Base-by-base conservation (phyloP, 306 rosid genomes). In the Cercis canadensis region DNA sequence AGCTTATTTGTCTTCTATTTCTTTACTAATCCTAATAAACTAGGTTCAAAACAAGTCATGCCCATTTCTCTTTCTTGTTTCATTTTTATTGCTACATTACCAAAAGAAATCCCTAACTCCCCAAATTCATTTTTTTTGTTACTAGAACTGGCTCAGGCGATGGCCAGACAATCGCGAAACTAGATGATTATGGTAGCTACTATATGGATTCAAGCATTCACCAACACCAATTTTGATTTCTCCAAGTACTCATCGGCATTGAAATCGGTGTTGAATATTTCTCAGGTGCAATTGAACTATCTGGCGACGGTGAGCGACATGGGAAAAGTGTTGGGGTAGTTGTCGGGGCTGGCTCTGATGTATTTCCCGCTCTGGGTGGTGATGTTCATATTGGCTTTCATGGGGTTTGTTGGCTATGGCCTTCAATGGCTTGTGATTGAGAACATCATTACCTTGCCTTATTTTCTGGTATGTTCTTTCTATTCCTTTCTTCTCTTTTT, bases 251-350 rank as follows among this genome's bases (percentile, higher is more conserved):
- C 98, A 0, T 84, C 98, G n/a, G 15, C 72, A 9, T 40, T 93
- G 78, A 93, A 93, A 80, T 82, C 89, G 3, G 88, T 87, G 0
- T 81, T 93, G 0, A 68, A 79, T 6, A 80, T 93, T 4, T 90
- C 98, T 0, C 98, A 93, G 84, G 92, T 84, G 3, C 89, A 93
- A 66, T 67, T 93, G 33, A 93, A 86, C 46, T 90, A 93, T 31
- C 71, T 90, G 43, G 97, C 98, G 3, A 87, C 92, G 2, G 97
- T 97, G 1, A 90, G 84, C 29, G 98, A 93, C 52, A 70, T 90
- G 74, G 98, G 98, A 0, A 93, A 93, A 74, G 73, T 85, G 11
- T 90, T 93, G 2, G 98, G 98, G 0, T 93, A 97, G 97, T 90
- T 97, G 0, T 93, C 98, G 0, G 98, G 97, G 0, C 16, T 93